Evolutionary conservation across 2,329 filamentous ascomycete species (phyloP), one percentile per base, ranked within the genome.

Genomic region (Colletotrichum paranaense): DNA sequence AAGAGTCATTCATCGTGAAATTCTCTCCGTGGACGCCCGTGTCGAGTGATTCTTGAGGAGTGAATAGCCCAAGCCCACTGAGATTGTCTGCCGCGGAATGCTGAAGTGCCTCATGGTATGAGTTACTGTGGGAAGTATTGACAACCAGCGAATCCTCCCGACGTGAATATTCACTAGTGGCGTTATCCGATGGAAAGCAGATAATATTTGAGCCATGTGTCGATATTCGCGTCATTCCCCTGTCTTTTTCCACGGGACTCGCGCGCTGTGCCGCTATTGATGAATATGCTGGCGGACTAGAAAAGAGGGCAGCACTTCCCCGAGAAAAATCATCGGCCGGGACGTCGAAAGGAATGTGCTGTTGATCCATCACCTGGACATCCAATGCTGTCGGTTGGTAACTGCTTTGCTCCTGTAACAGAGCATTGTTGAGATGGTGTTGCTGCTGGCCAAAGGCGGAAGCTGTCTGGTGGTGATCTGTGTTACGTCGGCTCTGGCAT

Each of bases 401-500:
- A 59, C 59, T 24, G 38, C 38, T 26, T 9, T 42, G 53, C 19
- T 22, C 53, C 14, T 32, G 11, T 55, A 42, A 26, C 24, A 68
- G 14, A 14, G 30, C 28, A 12, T 26, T 62, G n/a, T 49, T 42
- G 12, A 6, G 46, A 60, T 62, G 46, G 9, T 69, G 59, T 11
- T 62, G 60, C 6, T 52, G 52, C 28, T 62, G 58, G 32, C 60
- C 60, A 60, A 46, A 26, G 16, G 26, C 14, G 38, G 22, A 22
- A 26, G 19, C 22, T 30, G 60, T 32, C 12, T 35, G n/a, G 3
- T 26, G 4, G 22, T 30, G 32, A 24, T 69, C 60, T 62, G 32
- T 65, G 26, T 65, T 55, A 55, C 55, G n/a, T 57, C 55, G 70
- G 32, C 60, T 73, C 42, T 73, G 67, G n/a, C 64, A 70, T 55